These are phyloP conservation scores for Fraxinus baroniana DNA, from an alignment of 305 asterid species.

Conservation along the genomic window DNA sequence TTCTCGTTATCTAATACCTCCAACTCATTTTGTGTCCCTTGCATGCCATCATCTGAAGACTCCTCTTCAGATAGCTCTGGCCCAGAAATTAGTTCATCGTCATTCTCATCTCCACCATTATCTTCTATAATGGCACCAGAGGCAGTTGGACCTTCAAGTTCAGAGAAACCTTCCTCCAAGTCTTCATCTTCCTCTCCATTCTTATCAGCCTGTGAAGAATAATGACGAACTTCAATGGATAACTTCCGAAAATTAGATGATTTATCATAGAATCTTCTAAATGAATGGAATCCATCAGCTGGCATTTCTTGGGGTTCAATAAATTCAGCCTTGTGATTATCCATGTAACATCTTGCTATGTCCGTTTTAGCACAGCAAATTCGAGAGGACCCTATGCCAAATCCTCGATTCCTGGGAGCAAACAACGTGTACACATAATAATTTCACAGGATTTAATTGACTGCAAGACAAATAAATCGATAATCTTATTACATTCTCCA, in stretches of 20 bases:
- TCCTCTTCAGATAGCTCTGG: conserved; percentile 47
- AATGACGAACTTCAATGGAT: conserved; percentile 28
- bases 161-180: conserved; percentile 57
- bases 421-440: conserved; percentile 23
- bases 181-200: conserved; percentile 31
- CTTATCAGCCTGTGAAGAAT: conserved; percentile 55
- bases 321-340: conserved; percentile 26
- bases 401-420: conserved; percentile 51
- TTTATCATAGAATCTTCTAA: conserved; percentile 36
- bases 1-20: conserved; percentile 31
- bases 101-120: conserved; percentile 26
- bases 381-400: conserved; percentile 33
- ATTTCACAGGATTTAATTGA: not conserved
- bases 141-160: conserved; percentile 48
- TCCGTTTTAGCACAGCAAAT: conserved; percentile 41
- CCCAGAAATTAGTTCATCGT: conserved; percentile 36
- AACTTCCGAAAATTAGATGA: conserved; percentile 28
- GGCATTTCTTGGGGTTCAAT: conserved; percentile 26
- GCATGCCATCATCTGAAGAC: conserved; percentile 25
- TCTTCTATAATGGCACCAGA: conserved; percentile 22
- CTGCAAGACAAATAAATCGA: not conserved
- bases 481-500: not conserved
- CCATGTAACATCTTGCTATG: conserved; percentile 28
- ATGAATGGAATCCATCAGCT: conserved; percentile 29
- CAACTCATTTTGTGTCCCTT: conserved; percentile 27